Evolutionary conservation across 176 grass and related monocot genomes (phyloP).

Genomic region (Saccharum spontaneum): DNA sequence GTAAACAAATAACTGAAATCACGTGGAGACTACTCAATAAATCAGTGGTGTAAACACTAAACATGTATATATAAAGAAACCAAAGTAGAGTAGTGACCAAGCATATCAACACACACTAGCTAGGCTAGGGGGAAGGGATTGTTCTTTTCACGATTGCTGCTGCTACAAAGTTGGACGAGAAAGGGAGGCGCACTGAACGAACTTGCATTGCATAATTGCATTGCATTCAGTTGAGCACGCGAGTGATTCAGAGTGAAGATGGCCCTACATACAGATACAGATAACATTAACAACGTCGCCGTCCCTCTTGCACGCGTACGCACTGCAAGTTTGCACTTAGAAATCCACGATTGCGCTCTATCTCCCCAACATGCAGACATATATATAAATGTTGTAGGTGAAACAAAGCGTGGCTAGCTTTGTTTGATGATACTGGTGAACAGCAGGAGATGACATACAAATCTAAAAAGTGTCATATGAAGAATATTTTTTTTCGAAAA

Average conservation of each 20-base stretch:
- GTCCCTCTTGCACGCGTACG: background rate
- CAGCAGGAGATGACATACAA: background rate
- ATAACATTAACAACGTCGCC: background rate
- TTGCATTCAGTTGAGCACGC: background rate
- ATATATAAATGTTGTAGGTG: background rate
- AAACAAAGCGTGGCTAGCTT: background rate
- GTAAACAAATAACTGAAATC: background rate
- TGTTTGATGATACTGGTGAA: background rate
- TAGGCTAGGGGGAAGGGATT: background rate
- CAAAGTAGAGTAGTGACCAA: background rate
- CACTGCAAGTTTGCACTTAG: too few relatives aligned
- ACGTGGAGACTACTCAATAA: background rate
- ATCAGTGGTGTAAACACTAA: background rate
- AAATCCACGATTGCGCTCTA: background rate
- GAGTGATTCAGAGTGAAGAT: constrained; percentile 1
- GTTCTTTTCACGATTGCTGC: background rate
- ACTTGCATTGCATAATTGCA: background rate
- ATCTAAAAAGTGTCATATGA: background rate
- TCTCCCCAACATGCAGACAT: background rate
- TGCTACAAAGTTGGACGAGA: background rate
- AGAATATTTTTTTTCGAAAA: too few relatives aligned
- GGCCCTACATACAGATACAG: background rate
- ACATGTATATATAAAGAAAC: background rate
- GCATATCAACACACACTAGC: background rate
- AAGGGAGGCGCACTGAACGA: background rate